Evolutionary conservation across 2,329 filamentous ascomycete genomes (phyloP), one percentile per base, ranked within the genome.

Genomic region (Hymenoscyphus scutula): DNA sequence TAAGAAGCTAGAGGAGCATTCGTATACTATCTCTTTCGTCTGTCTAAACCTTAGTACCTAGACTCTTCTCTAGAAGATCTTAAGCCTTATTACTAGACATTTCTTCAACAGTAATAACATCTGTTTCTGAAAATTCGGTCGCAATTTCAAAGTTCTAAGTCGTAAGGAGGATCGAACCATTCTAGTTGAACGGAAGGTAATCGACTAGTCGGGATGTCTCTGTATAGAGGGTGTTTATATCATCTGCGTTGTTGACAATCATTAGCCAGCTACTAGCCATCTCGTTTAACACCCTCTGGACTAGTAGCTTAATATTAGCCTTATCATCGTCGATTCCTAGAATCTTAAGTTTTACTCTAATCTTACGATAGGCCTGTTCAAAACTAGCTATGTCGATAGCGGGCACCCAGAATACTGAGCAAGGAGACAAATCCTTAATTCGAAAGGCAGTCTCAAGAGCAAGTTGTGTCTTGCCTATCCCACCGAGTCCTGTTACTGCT

Each of bases 171-270:
- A 64, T 60, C 45, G 29, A 34, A 5, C 64, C 62, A 13, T 53
- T 56, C 5, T 10, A 13, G 41, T 56, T 62, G 29, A 27, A 56
- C 10, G 62, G 62, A 38, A 64, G 55, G 54, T 63, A 64, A 13
- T 65, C 56, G 17, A 45, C 53, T 27, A 64, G 34, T 53, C 38
- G 41, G 19, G 38, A 29, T 61, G 2, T 54, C 51, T 53, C 10
- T 27, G 11, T 8, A 3, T 53, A 51, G 19, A 59, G 45, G 1
- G 37, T 13, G 2, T 15, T 34, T 4, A 32, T 15, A 57, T 81
- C 76, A 58, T 81, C 77, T 17, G 76, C 77, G 56, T 80, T 81
- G 59, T 81, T 78, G n/a, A 81, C 56, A 41, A 81, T 68, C 29
- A n/a, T n/a, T n/a, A n/a, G n/a, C n/a, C n/a, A n/a, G n/a, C n/a